phyloP scores from a whole-genome alignment of 371 early-diverging fungal genomes.

The Mortierella sp. region DNA sequence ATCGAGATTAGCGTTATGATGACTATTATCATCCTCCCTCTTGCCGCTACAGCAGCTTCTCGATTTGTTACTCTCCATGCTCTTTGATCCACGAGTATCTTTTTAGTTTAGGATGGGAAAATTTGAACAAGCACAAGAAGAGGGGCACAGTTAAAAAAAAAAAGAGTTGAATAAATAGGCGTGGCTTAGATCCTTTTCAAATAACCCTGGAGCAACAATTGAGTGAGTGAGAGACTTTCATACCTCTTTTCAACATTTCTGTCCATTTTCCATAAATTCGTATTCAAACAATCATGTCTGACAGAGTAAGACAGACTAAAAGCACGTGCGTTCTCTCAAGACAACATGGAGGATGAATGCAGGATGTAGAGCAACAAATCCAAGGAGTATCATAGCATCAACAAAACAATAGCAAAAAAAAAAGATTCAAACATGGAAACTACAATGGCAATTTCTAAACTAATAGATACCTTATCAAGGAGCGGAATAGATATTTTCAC shows the following conservation, averaged over 20 bases:
- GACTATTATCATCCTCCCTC: no score
- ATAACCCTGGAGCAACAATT: neutral
- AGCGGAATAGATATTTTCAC: no score
- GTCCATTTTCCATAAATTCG: neutral
- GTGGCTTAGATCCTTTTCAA: constrained; percentile 8
- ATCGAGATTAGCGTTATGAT: no score
- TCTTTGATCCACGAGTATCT: no score
- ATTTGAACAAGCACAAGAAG: neutral
- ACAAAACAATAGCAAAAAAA: no score
- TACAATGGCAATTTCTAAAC: neutral
- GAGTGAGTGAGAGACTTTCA: neutral
- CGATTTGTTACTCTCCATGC: no score
- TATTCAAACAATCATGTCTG: constrained; percentile 41
- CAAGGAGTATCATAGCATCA: neutral
- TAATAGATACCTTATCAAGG: no score
- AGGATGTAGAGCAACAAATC: neutral
- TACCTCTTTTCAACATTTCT: neutral
- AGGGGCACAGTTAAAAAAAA: constrained; percentile 1
- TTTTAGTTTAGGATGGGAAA: neutral
- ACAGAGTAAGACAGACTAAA: constrained; percentile 45
- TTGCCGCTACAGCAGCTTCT: no score
- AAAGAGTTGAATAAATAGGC: neutral
- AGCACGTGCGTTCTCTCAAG: neutral
- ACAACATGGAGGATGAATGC: neutral
- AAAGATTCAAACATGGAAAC: neutral